Evolutionary conservation across 345 rosid species (phyloP), one percentile per base, ranked within the genome.

Genomic region (Moricandia arvensis): DNA sequence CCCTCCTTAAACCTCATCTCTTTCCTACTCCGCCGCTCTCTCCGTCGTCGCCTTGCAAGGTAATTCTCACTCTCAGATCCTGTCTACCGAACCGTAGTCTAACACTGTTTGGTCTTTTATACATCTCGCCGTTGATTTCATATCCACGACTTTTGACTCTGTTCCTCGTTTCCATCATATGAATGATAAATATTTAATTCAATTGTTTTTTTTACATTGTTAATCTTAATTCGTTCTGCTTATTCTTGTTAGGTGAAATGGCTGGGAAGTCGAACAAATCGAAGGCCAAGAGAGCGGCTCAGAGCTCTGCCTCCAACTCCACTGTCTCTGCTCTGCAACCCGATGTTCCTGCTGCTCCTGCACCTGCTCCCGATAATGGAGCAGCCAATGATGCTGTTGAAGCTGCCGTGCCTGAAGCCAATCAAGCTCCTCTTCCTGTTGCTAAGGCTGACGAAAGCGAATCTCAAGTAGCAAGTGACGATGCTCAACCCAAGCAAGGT

Each of bases 211-310:
- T 11, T 27, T 3, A 3, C 6, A 6, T n/a, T 16, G 62, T 63
- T 30, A 41, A 41, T 12, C 49, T 41, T 41, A 41, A 41, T 12
- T 15, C n/a, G 49, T 41, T 47, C 69, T 66, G 58, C 35, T 0
- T n/a, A n/a, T n/a, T n/a, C n/a, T n/a, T 13, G 15, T 43, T 57
- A 79, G 78, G 66, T 63, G 82, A 83, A 74, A 91, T 93, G 98
- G 99, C 96, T 17, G 99, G 99, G 66, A 96, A 89, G 78, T 96
- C 97, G 58, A 91, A 80, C 84, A 96, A 80, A 83, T 91, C 89
- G 67, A 91, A 85, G 82, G 83, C 82, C 74, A 79, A 87, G 71
- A 87, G 86, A 74, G 80, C 80, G 66, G 74, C 79, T 64, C 76
- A 70, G 59, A 70, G 37, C 69, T 27, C 82, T 24, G 33, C 66